Evolutionary conservation across 2,329 filamentous ascomycete species (phyloP).

Genomic region (Colletotrichum lupini): DNA sequence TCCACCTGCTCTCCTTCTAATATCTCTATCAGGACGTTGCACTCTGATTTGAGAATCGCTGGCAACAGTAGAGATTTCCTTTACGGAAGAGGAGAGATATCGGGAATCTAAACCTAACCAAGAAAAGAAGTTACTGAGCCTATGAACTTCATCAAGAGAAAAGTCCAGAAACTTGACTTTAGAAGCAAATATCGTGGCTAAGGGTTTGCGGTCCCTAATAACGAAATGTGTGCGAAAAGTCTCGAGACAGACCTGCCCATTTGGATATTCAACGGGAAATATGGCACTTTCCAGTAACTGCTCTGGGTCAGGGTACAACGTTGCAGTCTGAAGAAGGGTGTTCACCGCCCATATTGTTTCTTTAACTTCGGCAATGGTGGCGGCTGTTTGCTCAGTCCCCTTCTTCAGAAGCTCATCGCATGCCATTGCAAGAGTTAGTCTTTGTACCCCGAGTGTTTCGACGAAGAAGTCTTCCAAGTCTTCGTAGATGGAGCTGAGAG

Average conservation of each 20-base stretch:
- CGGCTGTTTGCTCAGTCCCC: slow-evolving; percentile 4
- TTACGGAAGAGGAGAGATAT: slow-evolving; percentile 46
- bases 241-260: slow-evolving; percentile 32
- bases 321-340: slow-evolving; percentile 40
- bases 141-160: slow-evolving; percentile 44
- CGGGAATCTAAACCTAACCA: slow-evolving; percentile 46
- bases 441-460: slow-evolving; percentile 41
- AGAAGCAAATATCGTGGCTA: slow-evolving; percentile 41
- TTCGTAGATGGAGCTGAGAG: slow-evolving; percentile 43
- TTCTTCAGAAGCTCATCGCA: slow-evolving; percentile 43
- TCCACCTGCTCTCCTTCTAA: slow-evolving; percentile 44
- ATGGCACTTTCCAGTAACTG: slow-evolving; percentile 32
- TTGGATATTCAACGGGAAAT: slow-evolving; percentile 41
- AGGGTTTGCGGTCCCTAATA: slow-evolving; percentile 46
- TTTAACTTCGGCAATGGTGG: slow-evolving; percentile 41
- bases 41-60: slow-evolving; percentile 36
- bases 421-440: slow-evolving; percentile 44
- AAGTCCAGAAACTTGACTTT: slow-evolving; percentile 50
- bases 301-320: slow-evolving; percentile 2
- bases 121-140: slow-evolving; percentile 43
- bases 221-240: slow-evolving; percentile 42
- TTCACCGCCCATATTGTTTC: slow-evolving; percentile 46
- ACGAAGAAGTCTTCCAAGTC: slow-evolving; percentile 46
- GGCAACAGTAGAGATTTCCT: slow-evolving; percentile 45
- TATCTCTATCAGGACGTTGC: slow-evolving; percentile 38